These are phyloP conservation scores for Ustilago tritici DNA, from an alignment of 1,284 basidiomycete genomes.

Conservation along the genomic window DNA sequence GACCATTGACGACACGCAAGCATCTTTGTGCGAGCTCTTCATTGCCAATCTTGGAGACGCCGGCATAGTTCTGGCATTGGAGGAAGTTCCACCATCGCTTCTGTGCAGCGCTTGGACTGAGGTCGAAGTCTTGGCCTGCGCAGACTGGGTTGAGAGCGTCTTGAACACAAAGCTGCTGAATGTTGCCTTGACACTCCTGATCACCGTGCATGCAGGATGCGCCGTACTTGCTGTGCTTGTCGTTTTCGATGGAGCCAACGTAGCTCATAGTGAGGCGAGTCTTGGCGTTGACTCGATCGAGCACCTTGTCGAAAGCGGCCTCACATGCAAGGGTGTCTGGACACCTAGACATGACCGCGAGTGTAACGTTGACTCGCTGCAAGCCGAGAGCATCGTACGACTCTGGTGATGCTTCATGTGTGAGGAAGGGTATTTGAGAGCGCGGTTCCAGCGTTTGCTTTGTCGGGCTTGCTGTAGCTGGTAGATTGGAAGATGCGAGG, in stretches of 20 bases:
- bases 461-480: conserved; percentile 18
- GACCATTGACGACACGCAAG: conserved; percentile 46
- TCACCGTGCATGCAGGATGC: conserved; percentile 55
- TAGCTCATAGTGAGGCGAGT: conserved; percentile 49
- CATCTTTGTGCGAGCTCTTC: conserved; percentile 49
- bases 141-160: conserved; percentile 50
- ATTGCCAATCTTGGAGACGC: conserved; percentile 49
- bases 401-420: conserved; percentile 7
- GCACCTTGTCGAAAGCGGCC: conserved; percentile 51
- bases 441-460: conserved; percentile 16
- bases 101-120: conserved; percentile 57
- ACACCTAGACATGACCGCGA: conserved; percentile 58
- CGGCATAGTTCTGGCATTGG: conserved; percentile 54
- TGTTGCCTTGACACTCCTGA: conserved; percentile 55
- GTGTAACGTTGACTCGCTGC: conserved; percentile 49
- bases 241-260: conserved; percentile 40
- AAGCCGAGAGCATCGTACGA: conserved; percentile 20
- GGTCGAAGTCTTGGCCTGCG: conserved; percentile 55
- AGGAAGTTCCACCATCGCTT: conserved; percentile 59
- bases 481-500: neutral
- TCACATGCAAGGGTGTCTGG: conserved; percentile 58
- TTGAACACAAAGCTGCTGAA: conserved; percentile 62
- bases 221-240: conserved; percentile 32
- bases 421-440: conserved; percentile 21
- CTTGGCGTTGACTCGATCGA: conserved; percentile 55